Base-by-base conservation (phyloP, 805 yeast species). In the Candida saitoana region DNA sequence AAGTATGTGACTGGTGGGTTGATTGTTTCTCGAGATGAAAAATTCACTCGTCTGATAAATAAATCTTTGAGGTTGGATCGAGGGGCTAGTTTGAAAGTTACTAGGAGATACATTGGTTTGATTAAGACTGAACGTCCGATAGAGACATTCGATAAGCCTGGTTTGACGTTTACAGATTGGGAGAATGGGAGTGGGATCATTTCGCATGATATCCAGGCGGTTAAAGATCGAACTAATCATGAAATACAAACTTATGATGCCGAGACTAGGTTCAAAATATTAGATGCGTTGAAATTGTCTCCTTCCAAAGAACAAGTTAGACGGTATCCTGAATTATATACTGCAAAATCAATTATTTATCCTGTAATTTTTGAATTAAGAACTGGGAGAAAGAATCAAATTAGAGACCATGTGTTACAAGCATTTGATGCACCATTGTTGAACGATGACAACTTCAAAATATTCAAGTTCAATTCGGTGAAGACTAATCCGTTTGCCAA, bases 331-430 rank as follows among this genome's bases (percentile, higher is more conserved):
- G 18, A 38, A n/a, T 43, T 56, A 4, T 53, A 41, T 35, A 16
- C 39, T 6, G 39, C 40, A 4, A 49, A 45, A 20, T 11, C 25
- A 12, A 24, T 39, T 12, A 40, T 54, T 3, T 43, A 44, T 18
- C 62, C 62, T 5, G 39, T 52, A 2, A 38, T 55, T 3, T 39
- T 56, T 27, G 53, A 55, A 34, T 42, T 56, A 14, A 40, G 43
- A 15, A 55, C 60, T 1, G 60, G 62, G 4, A 39, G 60, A 29
- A 57, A 56, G 46, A 56, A 57, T 42, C 62, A 57, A 38, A 53
- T 57, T 25, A 36, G 62, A 27, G 60, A 57, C 24, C 62, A 57
- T 41, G 43, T 50, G 12, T 19, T 51, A 7, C 52, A 50, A 34
- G 50, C 52, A 3, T 55, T 57, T 34, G 46, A 38, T 3, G 38